Base-by-base conservation (phyloP, 176 grass and related monocot genomes). In the Olyra latifolia region DNA sequence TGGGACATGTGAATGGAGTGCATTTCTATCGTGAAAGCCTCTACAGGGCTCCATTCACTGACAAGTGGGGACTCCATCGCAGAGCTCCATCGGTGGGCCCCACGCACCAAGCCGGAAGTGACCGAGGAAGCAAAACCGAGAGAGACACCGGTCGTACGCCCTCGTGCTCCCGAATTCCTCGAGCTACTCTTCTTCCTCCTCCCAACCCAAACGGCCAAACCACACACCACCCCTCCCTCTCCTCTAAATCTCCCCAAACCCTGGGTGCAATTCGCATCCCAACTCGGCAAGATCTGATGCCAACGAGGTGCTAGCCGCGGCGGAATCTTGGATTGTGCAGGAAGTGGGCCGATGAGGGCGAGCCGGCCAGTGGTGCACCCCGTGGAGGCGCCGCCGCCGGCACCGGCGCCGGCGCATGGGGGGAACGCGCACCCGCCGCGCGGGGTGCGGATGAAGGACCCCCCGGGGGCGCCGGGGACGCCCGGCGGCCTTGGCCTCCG, bases 291-390 rank as follows among this genome's bases (percentile, higher is more conserved):
- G 85, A 84, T 84, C 89, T 58, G 75, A 66, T 66, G 72, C 47
- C 49, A 17, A 25, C 66, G 16, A 15, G 78, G 30, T 0, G 42
- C 39, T 50, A 65, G 61, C 22, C 53, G n/a, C 46, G 52, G 56
- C 2, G 48, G 67, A 60, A 52, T 15, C 72, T 76, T 60, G 23
- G 35, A n/a, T 27, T 7, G 53, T 25, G 23, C 77, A 23, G 71
- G 43, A 15, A 42, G 5, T 52, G 8, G 8, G 71, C 17, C 53
- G 71, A 97, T 97, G 95, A 87, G 89, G 67, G 66, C 73, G 39
- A 90, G 91, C 81, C 87, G 91, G 35, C 95, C 95, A 62, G 73
- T 73, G 62, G 91, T 97, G 80, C 95, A 97, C 59, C 95, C 89
- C n/a, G 91, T 97, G 79, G 95, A 90, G 87, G 91, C 85, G 84